Evolutionary conservation across 352 stramenopile species (phyloP), one percentile per base, ranked within the genome.

Genomic region (Phytopythium helicoides): DNA sequence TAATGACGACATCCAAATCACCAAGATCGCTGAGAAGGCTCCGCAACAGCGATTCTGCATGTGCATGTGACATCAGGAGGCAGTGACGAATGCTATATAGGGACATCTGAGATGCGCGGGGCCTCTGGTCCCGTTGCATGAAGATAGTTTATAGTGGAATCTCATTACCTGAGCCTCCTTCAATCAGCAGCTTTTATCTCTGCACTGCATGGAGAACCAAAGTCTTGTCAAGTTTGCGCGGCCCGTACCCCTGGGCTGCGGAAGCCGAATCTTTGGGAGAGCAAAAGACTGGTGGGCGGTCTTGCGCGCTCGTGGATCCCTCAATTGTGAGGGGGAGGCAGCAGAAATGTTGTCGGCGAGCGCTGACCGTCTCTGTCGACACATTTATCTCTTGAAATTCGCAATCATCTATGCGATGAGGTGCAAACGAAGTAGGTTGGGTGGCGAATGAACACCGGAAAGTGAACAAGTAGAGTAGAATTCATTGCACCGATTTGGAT

Each of bases 241-340:
- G 75, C 68, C 71, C 62, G 40, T 71, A 18, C 61, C 61, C 74
- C 68, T 94, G 77, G 68, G 68, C 73, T 61, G 67, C 84, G 71
- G 76, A 94, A 86, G 84, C 84, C 84, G 81, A 92, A 89, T 91
- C 81, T 89, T 94, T 94, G 81, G 81, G 76, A 94, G 58, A 92
- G 50, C 15, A 69, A 86, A 40, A 40, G 53, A 6, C 50, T 54
- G 23, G 26, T 19, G 45, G 22, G 48, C 62, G 47, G 34, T 33
- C 15, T 26, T 51, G 42, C 39, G 46, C 68, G 62, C 37, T 60
- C 38, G 54, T 33, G 41, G 58, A 76, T 78, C 66, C 59, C 67
- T 75, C 56, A 14, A 39, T 42, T 22, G 49, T 11, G 62, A 73
- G 61, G 68, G 66, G 62, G 66, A 68, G 52, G 67, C 74, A 66